Evolutionary conservation across 441 rosid species (phyloP).

Genomic region (Erysimum cheiri): DNA sequence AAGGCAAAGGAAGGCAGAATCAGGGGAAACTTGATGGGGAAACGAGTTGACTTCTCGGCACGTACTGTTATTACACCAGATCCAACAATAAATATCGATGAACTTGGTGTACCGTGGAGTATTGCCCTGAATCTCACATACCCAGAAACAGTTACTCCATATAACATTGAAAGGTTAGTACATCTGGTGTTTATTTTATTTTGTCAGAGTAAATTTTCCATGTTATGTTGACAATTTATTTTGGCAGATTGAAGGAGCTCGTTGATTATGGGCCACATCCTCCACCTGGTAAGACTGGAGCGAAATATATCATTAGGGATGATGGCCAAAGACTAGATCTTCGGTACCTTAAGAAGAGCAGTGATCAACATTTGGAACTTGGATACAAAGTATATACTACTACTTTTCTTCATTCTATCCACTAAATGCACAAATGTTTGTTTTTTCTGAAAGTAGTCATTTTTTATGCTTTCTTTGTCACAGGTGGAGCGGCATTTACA

Average conservation of each 20-base stretch:
- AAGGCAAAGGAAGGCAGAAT: slow-evolving; percentile 99
- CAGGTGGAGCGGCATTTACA: slow-evolving; percentile 97
- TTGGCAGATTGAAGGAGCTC: slow-evolving; percentile 84
- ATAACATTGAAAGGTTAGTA: slow-evolving; percentile 87
- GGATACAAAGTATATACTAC: slow-evolving; percentile 69
- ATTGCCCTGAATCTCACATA: slow-evolving; percentile 96
- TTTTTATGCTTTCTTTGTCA: slow-evolving; percentile 39
- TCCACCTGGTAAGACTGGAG: slow-evolving; percentile 99
- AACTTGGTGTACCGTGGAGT: slow-evolving; percentile 99
- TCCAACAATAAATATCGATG: slow-evolving; percentile 92
- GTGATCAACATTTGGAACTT: slow-evolving; percentile 99
- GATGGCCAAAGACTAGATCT: slow-evolving; percentile 99
- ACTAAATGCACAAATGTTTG: background rate
- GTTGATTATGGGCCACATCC: slow-evolving; percentile 99
- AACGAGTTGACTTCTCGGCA: slow-evolving; percentile 98
- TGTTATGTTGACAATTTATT: slow-evolving; percentile 29
- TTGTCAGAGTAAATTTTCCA: background rate
- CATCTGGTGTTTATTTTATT: background rate
- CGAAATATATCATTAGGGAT: slow-evolving; percentile 95
- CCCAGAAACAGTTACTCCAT: slow-evolving; percentile 98
- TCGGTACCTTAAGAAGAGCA: slow-evolving; percentile 97
- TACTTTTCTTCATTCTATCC: slow-evolving; percentile 19
- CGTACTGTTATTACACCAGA: slow-evolving; percentile 98
- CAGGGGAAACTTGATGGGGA: slow-evolving; percentile 98
- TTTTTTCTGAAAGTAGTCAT: background rate